Conservation (phyloP, 2,329 filamentous ascomycete genomes). For the Neoarthrinium moseri region DNA sequence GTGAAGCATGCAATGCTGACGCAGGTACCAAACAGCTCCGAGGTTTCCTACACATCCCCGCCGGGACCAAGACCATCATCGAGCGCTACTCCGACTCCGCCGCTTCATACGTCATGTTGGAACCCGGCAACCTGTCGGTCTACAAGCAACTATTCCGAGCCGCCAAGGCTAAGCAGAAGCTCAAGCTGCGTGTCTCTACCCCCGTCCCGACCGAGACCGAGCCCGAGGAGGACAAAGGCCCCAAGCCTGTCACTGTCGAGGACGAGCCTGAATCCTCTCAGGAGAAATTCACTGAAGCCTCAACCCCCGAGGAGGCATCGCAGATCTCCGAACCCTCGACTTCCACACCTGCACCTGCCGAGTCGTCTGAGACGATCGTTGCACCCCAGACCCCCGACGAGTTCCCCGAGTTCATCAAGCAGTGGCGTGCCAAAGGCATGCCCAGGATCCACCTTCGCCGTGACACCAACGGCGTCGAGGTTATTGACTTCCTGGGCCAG, state of each 20-base stretch:
- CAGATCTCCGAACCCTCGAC: conserved; percentile 1
- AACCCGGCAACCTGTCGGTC: conserved; percentile 73
- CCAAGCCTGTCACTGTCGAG: conserved; percentile 49
- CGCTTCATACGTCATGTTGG: conserved; percentile 74
- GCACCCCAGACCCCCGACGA: conserved; percentile 23
- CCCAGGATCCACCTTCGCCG: conserved; percentile 24
- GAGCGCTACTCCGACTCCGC: conserved; percentile 97
- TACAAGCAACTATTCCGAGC: conserved; percentile 98
- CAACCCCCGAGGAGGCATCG: background rate
- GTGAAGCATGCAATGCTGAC: no score
- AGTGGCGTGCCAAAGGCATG: conserved; percentile 25
- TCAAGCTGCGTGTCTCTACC: conserved; percentile 75
- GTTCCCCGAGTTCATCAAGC: conserved; percentile 23
- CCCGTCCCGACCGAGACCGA: conserved; percentile 27
- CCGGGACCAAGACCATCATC: conserved; percentile 64
- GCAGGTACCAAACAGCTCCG: conserved; percentile 57
- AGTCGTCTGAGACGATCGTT: conserved; percentile 18
- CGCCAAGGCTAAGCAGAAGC: conserved; percentile 96
- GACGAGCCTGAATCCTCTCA: conserved; percentile 41
- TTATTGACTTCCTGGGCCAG: conserved; percentile 24
- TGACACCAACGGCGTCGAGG: conserved; percentile 20
- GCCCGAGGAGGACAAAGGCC: conserved; percentile 30
- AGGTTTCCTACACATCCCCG: conserved; percentile 62
- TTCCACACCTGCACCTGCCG: conserved; percentile 8
- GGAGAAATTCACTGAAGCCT: background rate